These are phyloP conservation scores for Nematocida ironsii DNA, from an alignment of 371 early-diverging fungal species.

Conservation along the genomic window DNA sequence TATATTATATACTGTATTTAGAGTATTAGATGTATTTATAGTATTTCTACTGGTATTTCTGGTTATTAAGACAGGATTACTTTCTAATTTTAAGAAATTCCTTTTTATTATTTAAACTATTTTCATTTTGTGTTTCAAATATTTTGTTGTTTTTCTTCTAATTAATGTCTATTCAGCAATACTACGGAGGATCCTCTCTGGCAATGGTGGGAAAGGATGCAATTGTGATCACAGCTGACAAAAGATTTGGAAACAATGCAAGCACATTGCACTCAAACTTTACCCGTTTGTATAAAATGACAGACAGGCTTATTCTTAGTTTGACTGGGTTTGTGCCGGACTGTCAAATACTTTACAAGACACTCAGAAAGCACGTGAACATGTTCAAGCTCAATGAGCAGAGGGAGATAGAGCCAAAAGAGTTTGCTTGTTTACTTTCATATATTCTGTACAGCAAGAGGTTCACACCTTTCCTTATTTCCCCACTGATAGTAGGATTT, in stretches of 20 bases:
- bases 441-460: slow-evolving; percentile 89
- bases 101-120: neutral
- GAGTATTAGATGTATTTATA: no score
- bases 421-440: slow-evolving; percentile 86
- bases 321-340: slow-evolving; percentile 92
- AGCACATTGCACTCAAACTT: slow-evolving; percentile 87
- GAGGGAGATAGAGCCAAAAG: slow-evolving; percentile 87
- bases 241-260: slow-evolving; percentile 78
- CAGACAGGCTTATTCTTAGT: slow-evolving; percentile 80
- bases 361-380: slow-evolving; percentile 85
- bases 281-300: slow-evolving; percentile 82
- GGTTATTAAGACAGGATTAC: no score
- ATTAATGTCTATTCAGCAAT: slow-evolving; percentile 42
- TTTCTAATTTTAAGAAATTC: no score
- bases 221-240: slow-evolving; percentile 91
- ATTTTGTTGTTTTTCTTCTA: slow-evolving; percentile 36
- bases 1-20: no score
- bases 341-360: slow-evolving; percentile 80
- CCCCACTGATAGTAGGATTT: slow-evolving; percentile 90
- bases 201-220: slow-evolving; percentile 96
- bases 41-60: no score
- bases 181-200: slow-evolving; percentile 76
- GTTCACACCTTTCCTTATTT: slow-evolving; percentile 89
- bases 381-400: slow-evolving; percentile 92
- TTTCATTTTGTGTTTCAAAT: slow-evolving; percentile 2